These are phyloP conservation scores for Aspergillus flavus DNA, from an alignment of 2,329 filamentous ascomycete genomes.

Conservation along the genomic window DNA sequence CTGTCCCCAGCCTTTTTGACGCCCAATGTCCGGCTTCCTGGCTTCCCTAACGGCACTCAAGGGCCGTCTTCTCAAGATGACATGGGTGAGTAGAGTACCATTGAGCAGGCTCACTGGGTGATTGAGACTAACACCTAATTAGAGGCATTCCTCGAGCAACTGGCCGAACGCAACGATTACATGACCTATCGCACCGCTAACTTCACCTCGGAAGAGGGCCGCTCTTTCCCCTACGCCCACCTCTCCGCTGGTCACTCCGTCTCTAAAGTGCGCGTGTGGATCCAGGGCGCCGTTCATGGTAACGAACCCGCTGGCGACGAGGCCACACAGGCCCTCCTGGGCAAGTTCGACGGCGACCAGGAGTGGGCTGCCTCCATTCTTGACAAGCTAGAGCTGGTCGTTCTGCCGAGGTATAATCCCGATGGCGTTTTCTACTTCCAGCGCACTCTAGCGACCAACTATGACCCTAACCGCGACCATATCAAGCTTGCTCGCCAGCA, in stretches of 20 bases:
- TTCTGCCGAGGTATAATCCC: not conserved
- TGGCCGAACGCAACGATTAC: not conserved
- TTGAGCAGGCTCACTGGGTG: not conserved
- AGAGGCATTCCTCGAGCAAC: not conserved
- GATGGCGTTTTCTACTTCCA: not conserved
- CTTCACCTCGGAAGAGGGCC: not conserved
- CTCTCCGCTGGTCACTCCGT: not conserved
- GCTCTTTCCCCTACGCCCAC: not conserved
- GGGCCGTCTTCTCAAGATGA: not conserved
- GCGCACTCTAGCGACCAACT: not conserved
- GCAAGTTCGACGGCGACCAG: not conserved
- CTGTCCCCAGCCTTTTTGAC: not conserved
- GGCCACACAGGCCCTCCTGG: not conserved
- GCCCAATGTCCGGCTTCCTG: not conserved
- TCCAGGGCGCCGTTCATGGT: not conserved
- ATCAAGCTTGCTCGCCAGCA: not conserved
- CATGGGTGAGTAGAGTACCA: not conserved
- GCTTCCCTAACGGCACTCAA: not conserved
- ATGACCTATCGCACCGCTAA: not conserved
- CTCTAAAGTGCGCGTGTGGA: not conserved
- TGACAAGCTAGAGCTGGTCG: not conserved
- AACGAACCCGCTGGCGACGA: not conserved
- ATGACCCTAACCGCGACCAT: not conserved
- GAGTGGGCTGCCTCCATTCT: not conserved
- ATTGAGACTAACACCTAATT: not conserved